Base-by-base conservation (phyloP, 2,329 filamentous ascomycete genomes). In the Aspergillus udagawae region DNA sequence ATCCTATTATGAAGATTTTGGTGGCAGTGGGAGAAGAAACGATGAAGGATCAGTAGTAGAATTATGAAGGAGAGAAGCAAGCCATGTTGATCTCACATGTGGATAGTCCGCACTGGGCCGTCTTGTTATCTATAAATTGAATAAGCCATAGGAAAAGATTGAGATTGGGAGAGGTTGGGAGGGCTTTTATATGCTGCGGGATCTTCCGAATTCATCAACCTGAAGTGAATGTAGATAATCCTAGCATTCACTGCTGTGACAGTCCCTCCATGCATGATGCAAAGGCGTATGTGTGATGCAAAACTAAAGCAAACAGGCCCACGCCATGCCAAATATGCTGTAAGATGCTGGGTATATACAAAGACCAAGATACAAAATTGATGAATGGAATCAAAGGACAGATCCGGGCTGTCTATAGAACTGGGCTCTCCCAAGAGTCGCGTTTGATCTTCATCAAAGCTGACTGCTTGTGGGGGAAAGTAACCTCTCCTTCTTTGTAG, bases 401-500 rank as follows among this genome's bases (percentile, higher is more conserved):
- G 21, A 23, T 27, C 21, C 23, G 27, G 44, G 20, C 21, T 14
- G 41, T 52, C 75, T 63, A 88, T 29, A 88, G 64, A 4, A 79
- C 79, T 14, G 91, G 91, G 0, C 85, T 86, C 49, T 89, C 83
- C 89, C 92, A 97, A 21, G 82, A 84, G 63, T 96, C 92, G 59
- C 93, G 82, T 56, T 85, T 82, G 61, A 96, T 82, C 67, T 88
- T 89, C 75, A 96, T 89, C 60, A 93, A 82, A 75, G 92, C 95
- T 6, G 91, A 87, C 72, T 96, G 92, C 74, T 99, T 99, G 72
- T 97, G 92, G 1, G 92, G 88, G 62, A 99, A 92, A 1, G 87
- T 83, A 52, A 97, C 82, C 69, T 97, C 91, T 58, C 86, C 86
- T 75, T 96, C 90, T 69, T 91, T 94, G 63, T 88, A 86, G 70